Evolutionary conservation across 306 rosid species (phyloP).

Genomic region (Trifolium dubium): DNA sequence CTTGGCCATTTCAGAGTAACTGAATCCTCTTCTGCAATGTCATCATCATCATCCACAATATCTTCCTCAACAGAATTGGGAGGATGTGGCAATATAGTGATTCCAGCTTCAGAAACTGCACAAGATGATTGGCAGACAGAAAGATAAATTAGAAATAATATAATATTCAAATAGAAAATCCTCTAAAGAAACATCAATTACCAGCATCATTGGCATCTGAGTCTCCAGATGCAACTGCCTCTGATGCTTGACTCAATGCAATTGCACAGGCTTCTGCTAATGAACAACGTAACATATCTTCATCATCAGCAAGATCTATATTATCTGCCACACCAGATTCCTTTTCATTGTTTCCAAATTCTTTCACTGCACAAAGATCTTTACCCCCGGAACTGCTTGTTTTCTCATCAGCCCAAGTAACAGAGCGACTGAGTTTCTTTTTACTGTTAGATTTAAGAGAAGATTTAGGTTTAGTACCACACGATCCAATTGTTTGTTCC

Average conservation of each 20-base stretch:
- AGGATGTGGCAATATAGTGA: slow-evolving; percentile 65
- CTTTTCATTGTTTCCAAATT: slow-evolving; percentile 43
- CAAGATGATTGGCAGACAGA: slow-evolving; percentile 22
- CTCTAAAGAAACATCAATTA: slow-evolving; percentile 46
- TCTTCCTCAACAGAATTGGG: slow-evolving; percentile 50
- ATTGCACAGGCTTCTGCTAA: slow-evolving; percentile 89
- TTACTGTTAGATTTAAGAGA: slow-evolving; percentile 66
- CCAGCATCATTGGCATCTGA: slow-evolving; percentile 66
- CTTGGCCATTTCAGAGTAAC: slow-evolving; percentile 67
- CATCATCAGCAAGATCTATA: slow-evolving; percentile 42
- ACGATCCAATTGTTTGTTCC: slow-evolving; percentile 49
- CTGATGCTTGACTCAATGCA: slow-evolving; percentile 79
- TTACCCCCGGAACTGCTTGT: slow-evolving; percentile 44
- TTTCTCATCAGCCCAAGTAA: slow-evolving; percentile 89
- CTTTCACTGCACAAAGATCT: slow-evolving; percentile 62
- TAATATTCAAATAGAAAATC: slow-evolving; percentile 36
- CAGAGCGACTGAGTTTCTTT: slow-evolving; percentile 68
- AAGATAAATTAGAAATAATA: slow-evolving; percentile 17
- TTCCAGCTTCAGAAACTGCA: slow-evolving; percentile 83
- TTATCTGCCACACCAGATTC: slow-evolving; percentile 36
- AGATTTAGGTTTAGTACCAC: slow-evolving; percentile 50
- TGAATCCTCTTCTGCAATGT: slow-evolving; percentile 54
- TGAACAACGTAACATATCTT: slow-evolving; percentile 48
- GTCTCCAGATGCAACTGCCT: slow-evolving; percentile 67
- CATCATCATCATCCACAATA: slow-evolving; percentile 41